Evolutionary conservation across 768 basidiomycete genomes (phyloP), one percentile per base, ranked within the genome.

Genomic region (Bullera alba): DNA sequence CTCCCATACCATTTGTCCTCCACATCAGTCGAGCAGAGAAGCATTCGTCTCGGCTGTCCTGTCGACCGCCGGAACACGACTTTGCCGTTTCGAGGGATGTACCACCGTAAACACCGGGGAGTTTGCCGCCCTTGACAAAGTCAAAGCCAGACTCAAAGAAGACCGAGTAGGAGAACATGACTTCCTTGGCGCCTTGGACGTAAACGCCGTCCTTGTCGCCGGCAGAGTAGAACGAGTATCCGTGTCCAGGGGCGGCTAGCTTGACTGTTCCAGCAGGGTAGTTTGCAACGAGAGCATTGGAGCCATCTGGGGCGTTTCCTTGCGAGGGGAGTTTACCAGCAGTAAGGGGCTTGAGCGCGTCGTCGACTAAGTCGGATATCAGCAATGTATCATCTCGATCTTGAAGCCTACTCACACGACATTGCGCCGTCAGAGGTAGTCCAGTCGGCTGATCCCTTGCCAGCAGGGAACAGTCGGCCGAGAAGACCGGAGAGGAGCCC

Each of bases 1-100:
- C 84, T 28, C 82, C 84, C 25, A 64, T 71, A 42, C 80, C 83
- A 4, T 77, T 69, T 5, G 70, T 63, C 48, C 83, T 78, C 81
- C 82, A 85, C 84, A 86, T 85, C 37, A 84, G 73, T 54, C 83
- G 80, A 30, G 77, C 78, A 16, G 80, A 81, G 75, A 82, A 83
- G 76, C 83, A 84, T 1, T 60, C 63, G 30, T 76, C 65, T 16
- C 86, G 76, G 17, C 79, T 69, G 22, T 77, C 73, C 42, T 81
- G 79, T 38, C 81, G 74, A 6, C 84, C 84, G 42, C 84, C 84
- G 14, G 82, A 82, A 75, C 83, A 85, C 48, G 75, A 65, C 30
- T 77, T 70, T 16, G 83, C 77, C 6, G 65, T 71, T 1, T 73
- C 75, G 2, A 74, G 74, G 50, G 63, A 73, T 62, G 81, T 74